Evolutionary conservation across 78 protist genomes (phyloP), one percentile per base, ranked within the genome.

Genomic region (Monocercomonoides exilis): DNA sequence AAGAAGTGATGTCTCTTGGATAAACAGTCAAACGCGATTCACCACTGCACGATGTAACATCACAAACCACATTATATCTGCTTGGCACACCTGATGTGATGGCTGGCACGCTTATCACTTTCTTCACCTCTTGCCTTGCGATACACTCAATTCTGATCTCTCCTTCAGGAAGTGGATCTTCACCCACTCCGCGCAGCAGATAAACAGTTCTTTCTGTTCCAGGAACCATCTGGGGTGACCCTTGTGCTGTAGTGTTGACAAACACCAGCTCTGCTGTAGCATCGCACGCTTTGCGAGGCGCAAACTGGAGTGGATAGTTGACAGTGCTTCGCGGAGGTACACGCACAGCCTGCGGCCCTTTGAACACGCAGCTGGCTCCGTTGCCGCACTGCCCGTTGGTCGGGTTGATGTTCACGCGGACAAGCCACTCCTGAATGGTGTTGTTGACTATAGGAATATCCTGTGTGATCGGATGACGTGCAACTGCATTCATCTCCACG

Each of bases 261-360:
- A 90, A 41, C 46, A 84, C 88, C 1, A 90, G 81, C 81, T 79
- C 2, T 2, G 90, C 88, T 3, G 2, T 2, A 42, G 46, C 89
- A 5, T 45, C 86, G 70, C 82, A 45, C 77, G 81, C 38, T 84
- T 84, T 80, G 81, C 41, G 5, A 4, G 92, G 92, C 6, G 2
- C 0, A 46, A 90, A 90, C 43, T 0, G 36, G n/a, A 90, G 84
- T 33, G 77, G 3, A 80, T 80, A 87, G 41, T 1, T 1, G 43
- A 0, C 35, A 5, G 90, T 84, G 44, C 6, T 2, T 0, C 84
- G 43, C 0, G 91, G 46, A 0, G 81, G 81, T 6, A 90, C 86
- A 2, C 0, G 32, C 35, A 92, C 1, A 33, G 70, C 80, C 1
- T 64, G n/a, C 35, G 94, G 87, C 0, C 93, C 94, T 42, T 46